These are phyloP conservation scores for Fraxinus angustifolia DNA, from an alignment of 305 asterid species.

Conservation along the genomic window DNA sequence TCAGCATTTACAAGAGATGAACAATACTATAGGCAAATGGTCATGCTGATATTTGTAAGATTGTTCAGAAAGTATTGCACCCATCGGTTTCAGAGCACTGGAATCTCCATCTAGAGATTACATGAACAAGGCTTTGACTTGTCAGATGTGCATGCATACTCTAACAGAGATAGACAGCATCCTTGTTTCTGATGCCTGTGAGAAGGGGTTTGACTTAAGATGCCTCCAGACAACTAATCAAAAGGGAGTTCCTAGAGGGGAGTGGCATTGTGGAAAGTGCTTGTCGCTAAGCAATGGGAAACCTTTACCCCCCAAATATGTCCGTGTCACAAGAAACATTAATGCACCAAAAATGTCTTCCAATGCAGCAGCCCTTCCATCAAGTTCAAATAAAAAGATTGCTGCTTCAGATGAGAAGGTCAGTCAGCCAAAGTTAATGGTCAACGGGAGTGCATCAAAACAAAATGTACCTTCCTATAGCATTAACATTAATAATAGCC, in stretches of 20 bases:
- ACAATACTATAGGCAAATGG: conserved; percentile 30
- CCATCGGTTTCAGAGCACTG: conserved; percentile 58
- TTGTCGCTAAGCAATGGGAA: conserved; percentile 77
- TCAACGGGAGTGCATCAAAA: too few relatives aligned
- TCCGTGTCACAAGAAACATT: conserved; percentile 81
- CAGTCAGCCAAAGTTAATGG: too few relatives aligned
- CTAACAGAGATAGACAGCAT: conserved; percentile 60
- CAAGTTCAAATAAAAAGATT: conserved; percentile 42
- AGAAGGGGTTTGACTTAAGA: conserved; percentile 74
- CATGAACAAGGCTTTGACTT: conserved; percentile 71
- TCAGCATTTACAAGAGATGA: conserved; percentile 33
- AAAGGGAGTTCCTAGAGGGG: conserved; percentile 45
- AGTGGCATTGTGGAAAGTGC: conserved; percentile 33
- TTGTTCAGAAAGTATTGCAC: conserved; percentile 67
- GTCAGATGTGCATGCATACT: conserved; percentile 65
- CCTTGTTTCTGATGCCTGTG: too few relatives aligned
- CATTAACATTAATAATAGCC: too few relatives aligned
- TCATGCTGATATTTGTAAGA: conserved; percentile 74
- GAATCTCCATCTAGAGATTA: conserved; percentile 87
- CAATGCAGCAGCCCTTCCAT: conserved; percentile 33
- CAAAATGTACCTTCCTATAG: too few relatives aligned
- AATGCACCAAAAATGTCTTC: conserved; percentile 50
- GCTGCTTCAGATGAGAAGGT: conserved; percentile 15
- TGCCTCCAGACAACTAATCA: conserved; percentile 63
- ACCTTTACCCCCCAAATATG: conserved; percentile 93